A percentile compares a stretch with the other conserved stretches of the same genome.
Evolutionary conservation across 768 basidiomycete genomes (phyloP).

Genomic region (Boletus eberwhitei): DNA sequence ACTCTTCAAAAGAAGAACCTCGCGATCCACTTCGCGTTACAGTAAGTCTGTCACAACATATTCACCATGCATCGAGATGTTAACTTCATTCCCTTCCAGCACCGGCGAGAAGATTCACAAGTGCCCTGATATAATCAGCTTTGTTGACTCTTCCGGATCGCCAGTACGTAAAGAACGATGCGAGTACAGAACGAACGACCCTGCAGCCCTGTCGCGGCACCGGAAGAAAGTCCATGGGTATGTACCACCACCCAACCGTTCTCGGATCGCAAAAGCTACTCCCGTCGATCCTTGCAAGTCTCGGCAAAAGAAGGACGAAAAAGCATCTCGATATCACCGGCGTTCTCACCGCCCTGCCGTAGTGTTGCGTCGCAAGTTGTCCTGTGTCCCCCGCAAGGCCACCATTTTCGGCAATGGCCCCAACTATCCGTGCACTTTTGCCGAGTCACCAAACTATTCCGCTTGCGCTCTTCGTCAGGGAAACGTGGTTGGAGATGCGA

Average conservation of each 20-base stretch:
- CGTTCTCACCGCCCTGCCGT: background rate
- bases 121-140: slow-evolving; percentile 12
- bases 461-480: background rate
- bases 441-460: background rate
- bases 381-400: background rate
- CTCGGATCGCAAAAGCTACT: background rate
- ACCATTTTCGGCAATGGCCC: background rate
- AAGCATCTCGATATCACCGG: background rate
- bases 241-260: slow-evolving; percentile 10
- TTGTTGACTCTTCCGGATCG: background rate
- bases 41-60: slow-evolving; percentile 8
- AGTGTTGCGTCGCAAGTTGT: background rate
- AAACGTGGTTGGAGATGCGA: background rate
- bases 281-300: background rate
- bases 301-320: background rate
- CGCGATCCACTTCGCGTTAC: slow-evolving; percentile 16
- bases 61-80: background rate
- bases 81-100: slow-evolving; percentile 6
- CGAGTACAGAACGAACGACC: slow-evolving; percentile 23
- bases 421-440: background rate
- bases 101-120: slow-evolving; percentile 17
- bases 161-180: slow-evolving; percentile 4
- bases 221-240: slow-evolving; percentile 23
- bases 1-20: slow-evolving; percentile 22
- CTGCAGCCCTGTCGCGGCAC: slow-evolving; percentile 27